Percentiles rank a stretch among this genome's conserved stretches.
phyloP scores from a whole-genome alignment of 1,284 basidiomycete species.

The Entoloma clypeatum region DNA sequence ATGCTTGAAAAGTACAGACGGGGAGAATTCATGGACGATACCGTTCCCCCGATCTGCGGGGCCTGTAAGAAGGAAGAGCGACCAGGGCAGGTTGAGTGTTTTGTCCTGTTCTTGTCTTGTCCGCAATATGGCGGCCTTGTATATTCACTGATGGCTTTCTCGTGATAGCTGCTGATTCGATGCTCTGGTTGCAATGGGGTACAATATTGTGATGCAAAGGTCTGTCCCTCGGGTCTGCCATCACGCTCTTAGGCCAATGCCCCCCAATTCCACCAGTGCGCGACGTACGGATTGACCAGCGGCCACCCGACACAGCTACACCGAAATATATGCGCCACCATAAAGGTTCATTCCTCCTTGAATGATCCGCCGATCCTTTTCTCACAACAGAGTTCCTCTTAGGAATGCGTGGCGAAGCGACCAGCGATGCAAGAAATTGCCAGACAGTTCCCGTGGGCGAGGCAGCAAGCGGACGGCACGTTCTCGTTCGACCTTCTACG shows the following conservation, averaged over 20 bases:
- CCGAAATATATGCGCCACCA: too few species aligned
- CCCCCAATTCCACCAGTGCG: constrained; percentile 4
- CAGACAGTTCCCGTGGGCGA: constrained; percentile 14
- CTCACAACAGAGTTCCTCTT: not conserved
- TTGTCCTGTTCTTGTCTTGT: not conserved
- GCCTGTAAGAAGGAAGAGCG: not conserved
- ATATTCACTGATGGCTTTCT: not conserved
- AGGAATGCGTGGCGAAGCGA: not conserved
- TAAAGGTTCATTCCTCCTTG: not conserved
- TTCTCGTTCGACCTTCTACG: constrained; percentile 4
- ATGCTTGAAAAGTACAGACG: not conserved
- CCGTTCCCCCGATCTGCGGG: not conserved
- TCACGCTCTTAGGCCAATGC: not conserved
- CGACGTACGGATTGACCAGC: constrained; percentile 2
- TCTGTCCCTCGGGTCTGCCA: not conserved
- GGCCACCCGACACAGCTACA: too few species aligned
- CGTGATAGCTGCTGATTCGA: constrained; percentile 5
- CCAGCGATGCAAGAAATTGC: constrained; percentile 8
- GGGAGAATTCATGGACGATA: not conserved
- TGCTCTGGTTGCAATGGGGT: constrained; percentile 10
- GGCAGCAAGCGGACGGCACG: constrained; percentile 4
- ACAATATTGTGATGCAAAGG: constrained; percentile 11
- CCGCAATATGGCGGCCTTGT: not conserved
- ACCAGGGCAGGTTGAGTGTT: constrained; percentile 1
- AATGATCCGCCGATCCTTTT: not conserved